Evolutionary conservation across 805 yeast species (phyloP).

Genomic region (Groenewaldozyma salmanticensis): DNA sequence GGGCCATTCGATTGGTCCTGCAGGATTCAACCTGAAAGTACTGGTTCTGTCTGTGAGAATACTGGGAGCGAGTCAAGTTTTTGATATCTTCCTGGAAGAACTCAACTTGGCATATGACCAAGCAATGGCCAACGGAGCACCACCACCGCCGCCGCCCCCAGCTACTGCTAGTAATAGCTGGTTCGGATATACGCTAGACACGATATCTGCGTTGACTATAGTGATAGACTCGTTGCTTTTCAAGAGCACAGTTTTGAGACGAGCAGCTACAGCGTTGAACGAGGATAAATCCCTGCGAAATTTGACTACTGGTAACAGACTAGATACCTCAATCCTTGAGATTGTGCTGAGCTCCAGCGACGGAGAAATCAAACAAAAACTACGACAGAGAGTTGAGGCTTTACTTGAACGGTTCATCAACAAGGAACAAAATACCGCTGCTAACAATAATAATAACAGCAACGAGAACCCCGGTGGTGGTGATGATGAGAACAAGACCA

Average conservation of each 20-base stretch:
- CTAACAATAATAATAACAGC: too few relatives aligned
- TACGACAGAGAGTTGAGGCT: constrained; percentile 2
- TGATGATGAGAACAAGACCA: not conserved
- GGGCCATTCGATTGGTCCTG: constrained; percentile 16
- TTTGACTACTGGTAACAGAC: not conserved
- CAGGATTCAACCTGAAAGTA: constrained; percentile 12
- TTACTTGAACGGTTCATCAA: constrained; percentile 1
- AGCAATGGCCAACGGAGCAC: constrained; percentile 18
- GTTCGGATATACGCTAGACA: constrained; percentile 15
- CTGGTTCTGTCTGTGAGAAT: constrained; percentile 13
- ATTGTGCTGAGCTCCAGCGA: constrained; percentile 1
- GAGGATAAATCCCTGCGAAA: not conserved
- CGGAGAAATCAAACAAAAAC: constrained; percentile 1
- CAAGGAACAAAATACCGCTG: not conserved
- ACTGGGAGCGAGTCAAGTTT: constrained; percentile 16
- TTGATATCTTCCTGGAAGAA: constrained; percentile 17
- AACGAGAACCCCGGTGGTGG: not conserved
- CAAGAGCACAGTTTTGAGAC: not conserved
- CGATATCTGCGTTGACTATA: constrained; percentile 12
- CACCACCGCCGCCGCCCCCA: too few relatives aligned
- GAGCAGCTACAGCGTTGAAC: not conserved
- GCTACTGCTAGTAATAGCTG: too few relatives aligned
- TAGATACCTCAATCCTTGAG: constrained; percentile 5
- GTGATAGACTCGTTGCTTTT: constrained; percentile 6
- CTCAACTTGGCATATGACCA: constrained; percentile 17